Percentiles rank a stretch among this genome's conserved stretches.
These are phyloP conservation scores for Phylloporus sp. DNA, from an alignment of 1,284 basidiomycete species.

Conservation along the genomic window DNA sequence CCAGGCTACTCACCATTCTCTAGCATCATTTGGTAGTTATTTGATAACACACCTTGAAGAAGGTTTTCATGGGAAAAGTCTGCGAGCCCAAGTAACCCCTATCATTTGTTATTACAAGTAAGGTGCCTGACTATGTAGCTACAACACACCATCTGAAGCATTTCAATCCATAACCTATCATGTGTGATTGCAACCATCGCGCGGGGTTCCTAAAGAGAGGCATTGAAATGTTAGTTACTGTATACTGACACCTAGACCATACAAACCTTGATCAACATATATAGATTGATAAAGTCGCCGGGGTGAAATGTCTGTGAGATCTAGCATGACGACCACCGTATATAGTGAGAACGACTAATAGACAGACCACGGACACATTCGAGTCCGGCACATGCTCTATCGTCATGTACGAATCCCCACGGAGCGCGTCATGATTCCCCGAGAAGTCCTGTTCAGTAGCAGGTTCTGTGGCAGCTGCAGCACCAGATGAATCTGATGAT, in stretches of 20 bases:
- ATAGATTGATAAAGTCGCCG: not conserved
- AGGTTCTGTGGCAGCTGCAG: not conserved
- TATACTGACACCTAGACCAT: not conserved
- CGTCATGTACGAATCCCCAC: no score
- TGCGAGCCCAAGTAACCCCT: not conserved
- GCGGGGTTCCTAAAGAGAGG: not conserved
- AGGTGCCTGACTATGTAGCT: not conserved
- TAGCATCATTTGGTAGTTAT: not conserved
- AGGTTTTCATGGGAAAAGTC: not conserved
- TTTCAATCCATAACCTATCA: not conserved
- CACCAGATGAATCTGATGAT: not conserved
- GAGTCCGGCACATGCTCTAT: not conserved
- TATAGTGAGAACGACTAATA: not conserved
- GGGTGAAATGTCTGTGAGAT: not conserved
- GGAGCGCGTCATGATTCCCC: no score
- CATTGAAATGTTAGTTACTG: not conserved
- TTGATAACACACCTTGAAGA: not conserved
- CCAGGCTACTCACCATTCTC: not conserved
- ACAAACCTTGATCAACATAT: not conserved
- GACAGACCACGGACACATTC: not conserved
- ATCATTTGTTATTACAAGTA: not conserved
- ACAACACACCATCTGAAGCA: not conserved
- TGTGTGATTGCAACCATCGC: not conserved
- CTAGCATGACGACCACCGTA: not conserved
- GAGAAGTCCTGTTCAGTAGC: not conserved